phyloP scores from a whole-genome alignment of 2,329 filamentous ascomycete species.

The Endothia cerciana region DNA sequence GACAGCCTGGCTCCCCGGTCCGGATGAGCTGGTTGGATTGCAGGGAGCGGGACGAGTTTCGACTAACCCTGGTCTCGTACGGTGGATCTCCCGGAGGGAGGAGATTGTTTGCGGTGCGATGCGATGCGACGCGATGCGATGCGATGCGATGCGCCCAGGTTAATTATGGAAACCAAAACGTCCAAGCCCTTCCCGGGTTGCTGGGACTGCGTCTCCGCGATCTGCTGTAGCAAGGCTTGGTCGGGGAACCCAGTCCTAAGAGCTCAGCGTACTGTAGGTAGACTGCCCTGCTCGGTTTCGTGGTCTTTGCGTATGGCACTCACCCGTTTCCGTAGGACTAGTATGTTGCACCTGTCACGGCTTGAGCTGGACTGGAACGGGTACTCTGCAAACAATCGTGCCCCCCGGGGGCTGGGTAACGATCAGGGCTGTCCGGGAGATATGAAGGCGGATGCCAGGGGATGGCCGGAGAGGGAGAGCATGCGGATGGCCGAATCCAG shows the following conservation, averaged over 20 bases:
- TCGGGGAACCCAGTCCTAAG: too few relatives aligned
- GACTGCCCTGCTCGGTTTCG: too few relatives aligned
- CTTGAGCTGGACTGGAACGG: neutral
- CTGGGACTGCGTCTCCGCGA: neutral
- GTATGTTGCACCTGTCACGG: too few relatives aligned
- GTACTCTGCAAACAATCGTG: neutral
- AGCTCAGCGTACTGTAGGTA: too few relatives aligned
- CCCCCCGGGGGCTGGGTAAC: too few relatives aligned
- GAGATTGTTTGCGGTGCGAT: neutral
- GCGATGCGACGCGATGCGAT: neutral
- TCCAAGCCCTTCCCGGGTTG: neutral
- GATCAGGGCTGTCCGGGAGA: neutral
- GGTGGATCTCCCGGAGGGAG: neutral
- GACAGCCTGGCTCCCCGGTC: neutral
- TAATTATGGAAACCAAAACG: neutral
- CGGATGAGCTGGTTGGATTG: conserved; percentile 13
- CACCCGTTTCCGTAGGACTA: too few relatives aligned
- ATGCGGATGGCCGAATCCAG: conserved; percentile 34
- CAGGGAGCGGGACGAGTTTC: conserved; percentile 10
- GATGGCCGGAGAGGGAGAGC: neutral
- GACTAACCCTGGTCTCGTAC: neutral
- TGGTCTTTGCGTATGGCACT: too few relatives aligned
- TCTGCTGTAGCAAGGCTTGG: too few relatives aligned
- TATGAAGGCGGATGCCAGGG: neutral
- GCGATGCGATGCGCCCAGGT: neutral